Base-by-base conservation (phyloP, 345 rosid genomes). In the Eucalyptus sp. region DNA sequence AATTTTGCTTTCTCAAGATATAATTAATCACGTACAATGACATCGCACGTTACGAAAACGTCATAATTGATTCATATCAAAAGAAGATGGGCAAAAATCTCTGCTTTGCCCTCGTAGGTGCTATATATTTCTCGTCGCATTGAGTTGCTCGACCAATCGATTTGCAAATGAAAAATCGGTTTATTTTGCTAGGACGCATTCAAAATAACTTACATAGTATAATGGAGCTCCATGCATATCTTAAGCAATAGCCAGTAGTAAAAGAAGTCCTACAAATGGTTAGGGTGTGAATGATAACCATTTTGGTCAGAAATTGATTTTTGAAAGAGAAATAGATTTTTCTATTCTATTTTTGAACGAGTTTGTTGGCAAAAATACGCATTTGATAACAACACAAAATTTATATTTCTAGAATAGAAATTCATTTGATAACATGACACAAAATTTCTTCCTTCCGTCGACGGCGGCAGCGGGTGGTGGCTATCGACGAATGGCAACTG, bases 391-490 rank as follows among this genome's bases (percentile, higher is more conserved):
- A 10, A 52, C 1, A 52, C 10, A 52, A 52, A 52, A 7, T 18
- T 52, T 52, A 1, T 52, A 52, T 52, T 18, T 7, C 1, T 52
- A 17, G 0, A 18, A 52, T 52, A 52, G 10, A 52, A 1, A 52
- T 18, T 52, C 1, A 4, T 52, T 52, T 52, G 24, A 1, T 18
- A 52, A 52, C 56, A 51, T 0, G 1, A 51, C 0, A 17, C 56
- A 51, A 17, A 51, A 17, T 51, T 51, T 51, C 22, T 51, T 20
- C 54, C 54, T 3, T 17, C 3, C 2, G 0, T 1, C 0, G 1
- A 7, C 1, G 0, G 1, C 3, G 2, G 48, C 3, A 0, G 3
- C 0, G 0, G 2, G 20, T 51, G 54, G 54, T 7, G 8, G 3
- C 3, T 51, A 3, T 51, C 22, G 1, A 51, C 8, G 1, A 51